These are phyloP conservation scores for Brassica juncea DNA, from an alignment of 345 rosid genomes.

Conservation along the genomic window DNA sequence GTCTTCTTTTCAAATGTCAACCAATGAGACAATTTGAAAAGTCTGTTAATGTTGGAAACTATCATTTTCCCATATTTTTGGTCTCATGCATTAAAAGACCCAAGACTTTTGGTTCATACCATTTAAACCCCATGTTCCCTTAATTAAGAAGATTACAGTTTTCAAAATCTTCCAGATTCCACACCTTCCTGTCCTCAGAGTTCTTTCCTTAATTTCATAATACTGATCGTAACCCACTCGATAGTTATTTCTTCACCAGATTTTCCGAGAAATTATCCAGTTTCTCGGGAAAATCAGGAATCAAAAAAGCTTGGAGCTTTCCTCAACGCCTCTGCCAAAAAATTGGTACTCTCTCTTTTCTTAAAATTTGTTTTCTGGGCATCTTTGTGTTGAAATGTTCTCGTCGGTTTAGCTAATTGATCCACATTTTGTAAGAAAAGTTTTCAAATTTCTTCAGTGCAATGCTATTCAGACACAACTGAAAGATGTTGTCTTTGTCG, in stretches of 20 bases:
- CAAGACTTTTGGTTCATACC: slow-evolving; percentile 24
- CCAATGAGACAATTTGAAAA: slow-evolving; percentile 1
- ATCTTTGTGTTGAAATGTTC: not conserved
- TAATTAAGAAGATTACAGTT: not conserved
- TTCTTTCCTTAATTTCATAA: not conserved
- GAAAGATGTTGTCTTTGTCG: slow-evolving; percentile 8
- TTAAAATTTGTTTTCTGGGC: not conserved
- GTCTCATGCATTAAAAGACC: slow-evolving; percentile 22
- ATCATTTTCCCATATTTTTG: not conserved
- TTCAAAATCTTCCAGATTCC: slow-evolving; percentile 5
- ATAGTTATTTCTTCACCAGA: slow-evolving; percentile 5
- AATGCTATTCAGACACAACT: not conserved
- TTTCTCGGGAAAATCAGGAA: slow-evolving; percentile 27
- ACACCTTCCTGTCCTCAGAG: not conserved
- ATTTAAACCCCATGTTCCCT: slow-evolving; percentile 26
- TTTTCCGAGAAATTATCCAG: slow-evolving; percentile 20
- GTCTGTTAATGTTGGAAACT: not conserved
- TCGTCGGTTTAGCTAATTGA: not conserved
- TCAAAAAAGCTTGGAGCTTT: slow-evolving; percentile 5
- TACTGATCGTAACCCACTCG: not conserved
- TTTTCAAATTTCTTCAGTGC: slow-evolving; percentile 8
- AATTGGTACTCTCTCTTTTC: slow-evolving; percentile 11
- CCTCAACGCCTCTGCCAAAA: slow-evolving; percentile 7
- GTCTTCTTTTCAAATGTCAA: slow-evolving; percentile 16
- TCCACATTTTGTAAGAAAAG: not conserved